Conservation (phyloP, 1,284 basidiomycete genomes). For the Stereum hirsutum region DNA sequence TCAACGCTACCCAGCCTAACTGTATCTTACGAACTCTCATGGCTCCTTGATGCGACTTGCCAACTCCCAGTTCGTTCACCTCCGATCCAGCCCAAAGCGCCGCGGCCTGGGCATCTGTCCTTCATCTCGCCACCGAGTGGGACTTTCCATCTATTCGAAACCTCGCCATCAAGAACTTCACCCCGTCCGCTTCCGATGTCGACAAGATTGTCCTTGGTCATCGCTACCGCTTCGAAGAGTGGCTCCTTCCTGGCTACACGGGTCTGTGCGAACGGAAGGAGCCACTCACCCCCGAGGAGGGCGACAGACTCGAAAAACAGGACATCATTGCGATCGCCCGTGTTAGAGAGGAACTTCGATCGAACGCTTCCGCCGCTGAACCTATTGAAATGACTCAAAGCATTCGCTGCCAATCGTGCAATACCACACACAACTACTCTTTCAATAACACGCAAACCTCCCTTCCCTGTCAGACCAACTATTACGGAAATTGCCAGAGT, state of each 20-base stretch:
- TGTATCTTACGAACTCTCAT: neutral
- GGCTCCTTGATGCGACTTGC: neutral
- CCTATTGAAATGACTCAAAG: too few relatives aligned
- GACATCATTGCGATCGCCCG: conserved; percentile 1
- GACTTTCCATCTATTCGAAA: conserved; percentile 11
- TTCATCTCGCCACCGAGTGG: conserved; percentile 11
- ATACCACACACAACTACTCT: too few relatives aligned
- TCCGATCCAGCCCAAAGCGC: conserved; percentile 6
- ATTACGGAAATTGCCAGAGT: too few relatives aligned
- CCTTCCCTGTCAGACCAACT: too few relatives aligned
- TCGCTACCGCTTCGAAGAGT: conserved; percentile 6
- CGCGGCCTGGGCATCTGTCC: conserved; percentile 13
- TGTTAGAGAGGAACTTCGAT: neutral
- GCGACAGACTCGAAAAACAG: conserved; percentile 4
- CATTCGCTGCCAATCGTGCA: too few relatives aligned
- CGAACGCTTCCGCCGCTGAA: too few relatives aligned
- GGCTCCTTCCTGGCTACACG: conserved; percentile 7
- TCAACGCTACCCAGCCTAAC: neutral
- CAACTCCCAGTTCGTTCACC: conserved; percentile 1
- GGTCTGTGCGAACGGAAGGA: conserved; percentile 6
- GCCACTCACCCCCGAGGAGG: conserved; percentile 8
- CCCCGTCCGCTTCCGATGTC: conserved; percentile 6
- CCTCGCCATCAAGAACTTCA: conserved; percentile 9
- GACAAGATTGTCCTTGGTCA: conserved; percentile 13
- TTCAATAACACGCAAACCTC: too few relatives aligned